Evolutionary conservation across 1,284 basidiomycete species (phyloP).

Genomic region (Ganoderma leucocontextum): DNA sequence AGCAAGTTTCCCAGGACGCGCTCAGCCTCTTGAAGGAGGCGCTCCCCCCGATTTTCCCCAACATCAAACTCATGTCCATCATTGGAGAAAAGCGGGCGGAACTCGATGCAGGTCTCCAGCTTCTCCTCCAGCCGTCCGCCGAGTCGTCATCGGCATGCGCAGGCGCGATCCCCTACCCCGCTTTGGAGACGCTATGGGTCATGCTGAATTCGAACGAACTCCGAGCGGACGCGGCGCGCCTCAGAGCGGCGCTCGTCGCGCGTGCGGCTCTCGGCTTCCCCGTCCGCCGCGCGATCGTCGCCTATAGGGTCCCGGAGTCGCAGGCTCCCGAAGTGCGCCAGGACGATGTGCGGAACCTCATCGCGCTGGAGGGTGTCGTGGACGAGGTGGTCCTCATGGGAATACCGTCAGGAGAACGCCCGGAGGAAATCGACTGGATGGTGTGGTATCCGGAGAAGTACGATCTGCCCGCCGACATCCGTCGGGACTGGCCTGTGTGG

Average conservation of each 20-base stretch:
- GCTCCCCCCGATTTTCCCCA: background rate
- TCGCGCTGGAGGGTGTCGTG: background rate
- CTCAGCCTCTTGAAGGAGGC: background rate
- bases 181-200: background rate
- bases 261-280: background rate
- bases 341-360: background rate
- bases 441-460: constrained; percentile 2
- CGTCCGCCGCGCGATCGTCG: background rate
- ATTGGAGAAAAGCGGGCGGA: too few species aligned
- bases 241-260: background rate
- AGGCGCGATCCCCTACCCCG: background rate
- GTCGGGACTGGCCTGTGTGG: constrained; percentile 5
- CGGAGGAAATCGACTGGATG: background rate
- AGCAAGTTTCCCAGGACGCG: background rate
- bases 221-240: background rate
- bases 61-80: background rate
- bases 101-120: background rate
- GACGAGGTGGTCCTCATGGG: background rate
- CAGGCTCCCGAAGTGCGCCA: background rate
- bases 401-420: background rate
- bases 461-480: background rate
- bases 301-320: background rate
- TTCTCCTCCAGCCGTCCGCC: background rate
- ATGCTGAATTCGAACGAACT: background rate
- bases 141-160: background rate